Evolutionary conservation across 495 filamentous ascomycete species (phyloP).

Genomic region (Penicillium robsamsonii): DNA sequence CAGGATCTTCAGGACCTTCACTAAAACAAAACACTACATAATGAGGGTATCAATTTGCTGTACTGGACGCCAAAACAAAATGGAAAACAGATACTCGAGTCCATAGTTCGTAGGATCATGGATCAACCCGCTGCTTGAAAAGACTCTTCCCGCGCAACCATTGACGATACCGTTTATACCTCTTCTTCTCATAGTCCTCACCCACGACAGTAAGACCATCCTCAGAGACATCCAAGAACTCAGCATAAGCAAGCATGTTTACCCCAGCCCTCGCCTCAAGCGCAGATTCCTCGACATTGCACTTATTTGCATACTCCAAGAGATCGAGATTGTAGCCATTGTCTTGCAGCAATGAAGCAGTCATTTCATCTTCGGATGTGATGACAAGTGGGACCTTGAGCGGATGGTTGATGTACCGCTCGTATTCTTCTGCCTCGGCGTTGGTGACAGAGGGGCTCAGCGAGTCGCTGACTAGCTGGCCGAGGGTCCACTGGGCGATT

Average conservation of each 20-base stretch:
- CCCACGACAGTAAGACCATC: conserved; percentile 84
- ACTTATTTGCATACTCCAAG: conserved; percentile 66
- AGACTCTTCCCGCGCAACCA: conserved; percentile 91
- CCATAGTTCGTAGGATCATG: conserved; percentile 25
- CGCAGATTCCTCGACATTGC: conserved; percentile 36
- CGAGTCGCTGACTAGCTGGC: conserved; percentile 75
- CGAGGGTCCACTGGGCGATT: conserved; percentile 79
- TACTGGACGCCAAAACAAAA: conserved; percentile 13
- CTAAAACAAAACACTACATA: not conserved
- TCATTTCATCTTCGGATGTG: conserved; percentile 60
- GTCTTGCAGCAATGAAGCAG: conserved; percentile 40
- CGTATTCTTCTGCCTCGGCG: conserved; percentile 79
- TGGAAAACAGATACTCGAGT: not conserved
- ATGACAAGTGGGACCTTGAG: conserved; percentile 85
- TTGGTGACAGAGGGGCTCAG: conserved; percentile 73
- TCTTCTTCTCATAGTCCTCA: conserved; percentile 82
- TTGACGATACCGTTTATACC: conserved; percentile 93
- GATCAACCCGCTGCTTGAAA: conserved; percentile 84
- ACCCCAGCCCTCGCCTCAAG: conserved; percentile 53
- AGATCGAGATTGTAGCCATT: conserved; percentile 61
- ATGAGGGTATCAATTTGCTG: conserved; percentile 24
- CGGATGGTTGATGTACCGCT: conserved; percentile 87
- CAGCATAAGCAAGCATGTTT: conserved; percentile 69
- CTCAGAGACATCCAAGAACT: conserved; percentile 72
- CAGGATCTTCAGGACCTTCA: not conserved